phyloP scores from a whole-genome alignment of 352 stramenopile genomes.

The Phytophthora lateralis region DNA sequence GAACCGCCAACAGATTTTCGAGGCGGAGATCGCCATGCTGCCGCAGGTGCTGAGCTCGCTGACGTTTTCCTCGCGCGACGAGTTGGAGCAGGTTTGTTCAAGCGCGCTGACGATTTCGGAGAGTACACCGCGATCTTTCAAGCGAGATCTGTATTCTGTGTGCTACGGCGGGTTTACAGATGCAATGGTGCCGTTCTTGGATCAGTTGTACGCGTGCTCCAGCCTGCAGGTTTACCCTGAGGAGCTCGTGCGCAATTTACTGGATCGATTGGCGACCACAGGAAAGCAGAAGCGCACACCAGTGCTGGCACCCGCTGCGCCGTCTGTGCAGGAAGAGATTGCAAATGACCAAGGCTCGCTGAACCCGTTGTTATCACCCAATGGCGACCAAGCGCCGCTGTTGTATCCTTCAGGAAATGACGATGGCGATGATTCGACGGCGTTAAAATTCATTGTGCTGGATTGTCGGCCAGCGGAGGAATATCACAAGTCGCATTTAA shows the following conservation, averaged over 20 bases:
- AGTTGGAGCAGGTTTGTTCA: constrained; percentile 65
- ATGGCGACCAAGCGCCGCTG: constrained; percentile 3
- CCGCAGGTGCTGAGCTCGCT: constrained; percentile 83
- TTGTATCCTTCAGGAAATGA: constrained; percentile 27
- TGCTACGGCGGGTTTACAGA: constrained; percentile 83
- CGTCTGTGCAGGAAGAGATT: constrained; percentile 12
- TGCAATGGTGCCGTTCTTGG: constrained; percentile 67
- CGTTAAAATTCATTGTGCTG: constrained; percentile 75
- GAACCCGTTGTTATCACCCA: constrained; percentile 45
- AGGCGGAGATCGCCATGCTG: constrained; percentile 75
- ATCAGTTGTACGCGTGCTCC: constrained; percentile 70
- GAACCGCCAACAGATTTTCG: constrained; percentile 62
- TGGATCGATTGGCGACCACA: constrained; percentile 53
- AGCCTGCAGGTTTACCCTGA: constrained; percentile 85
- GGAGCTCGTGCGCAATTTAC: constrained; percentile 80
- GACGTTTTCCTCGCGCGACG: constrained; percentile 58
- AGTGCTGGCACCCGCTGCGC: constrained; percentile 7
- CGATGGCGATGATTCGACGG: constrained; percentile 25
- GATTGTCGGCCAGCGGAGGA: constrained; percentile 80
- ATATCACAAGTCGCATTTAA: constrained; percentile 83
- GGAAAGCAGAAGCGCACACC: constrained; percentile 24
- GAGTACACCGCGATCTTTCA: constrained; percentile 76
- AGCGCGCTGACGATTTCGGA: constrained; percentile 61
- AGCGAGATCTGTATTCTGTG: constrained; percentile 79
- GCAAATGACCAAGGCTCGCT: constrained; percentile 20